Evolutionary conservation across 805 yeast genomes (phyloP).

Genomic region (Torulaspora indica): DNA sequence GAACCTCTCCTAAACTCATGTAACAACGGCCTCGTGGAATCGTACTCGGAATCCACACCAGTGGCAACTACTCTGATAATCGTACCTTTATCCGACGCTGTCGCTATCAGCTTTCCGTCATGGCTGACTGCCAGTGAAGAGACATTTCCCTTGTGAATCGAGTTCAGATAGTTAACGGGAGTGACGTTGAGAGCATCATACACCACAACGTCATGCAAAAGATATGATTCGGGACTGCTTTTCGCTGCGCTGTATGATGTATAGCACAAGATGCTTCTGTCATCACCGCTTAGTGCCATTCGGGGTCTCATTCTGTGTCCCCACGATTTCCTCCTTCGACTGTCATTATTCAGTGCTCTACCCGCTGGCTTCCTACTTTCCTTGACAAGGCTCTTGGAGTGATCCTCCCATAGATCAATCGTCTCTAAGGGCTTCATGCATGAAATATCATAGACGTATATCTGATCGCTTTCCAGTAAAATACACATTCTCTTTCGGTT

Average conservation of each 20-base stretch:
- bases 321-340: constrained; percentile 15
- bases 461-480: constrained; percentile 64
- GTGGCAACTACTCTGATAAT: constrained; percentile 58
- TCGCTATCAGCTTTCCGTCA: constrained; percentile 58
- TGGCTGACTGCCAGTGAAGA: constrained; percentile 43
- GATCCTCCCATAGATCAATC: constrained; percentile 42
- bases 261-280: constrained; percentile 33
- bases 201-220: constrained; percentile 49
- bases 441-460: constrained; percentile 83
- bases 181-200: constrained; percentile 71
- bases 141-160: constrained; percentile 33
- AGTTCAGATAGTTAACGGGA: constrained; percentile 52
- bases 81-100: constrained; percentile 69
- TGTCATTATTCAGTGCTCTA: constrained; percentile 5
- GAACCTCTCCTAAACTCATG: constrained; percentile 69
- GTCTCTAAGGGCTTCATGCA: constrained; percentile 79
- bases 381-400: constrained; percentile 10
- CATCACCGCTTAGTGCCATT: constrained; percentile 31
- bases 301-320: constrained; percentile 19
- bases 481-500: constrained; percentile 81
- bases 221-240: constrained; percentile 45
- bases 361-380: constrained; percentile 2
- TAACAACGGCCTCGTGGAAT: constrained; percentile 19
- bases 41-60: constrained; percentile 43
- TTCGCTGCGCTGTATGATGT: constrained; percentile 25